phyloP scores from a whole-genome alignment of 768 basidiomycete species.

The Tylopilus vinaceipallidus region DNA sequence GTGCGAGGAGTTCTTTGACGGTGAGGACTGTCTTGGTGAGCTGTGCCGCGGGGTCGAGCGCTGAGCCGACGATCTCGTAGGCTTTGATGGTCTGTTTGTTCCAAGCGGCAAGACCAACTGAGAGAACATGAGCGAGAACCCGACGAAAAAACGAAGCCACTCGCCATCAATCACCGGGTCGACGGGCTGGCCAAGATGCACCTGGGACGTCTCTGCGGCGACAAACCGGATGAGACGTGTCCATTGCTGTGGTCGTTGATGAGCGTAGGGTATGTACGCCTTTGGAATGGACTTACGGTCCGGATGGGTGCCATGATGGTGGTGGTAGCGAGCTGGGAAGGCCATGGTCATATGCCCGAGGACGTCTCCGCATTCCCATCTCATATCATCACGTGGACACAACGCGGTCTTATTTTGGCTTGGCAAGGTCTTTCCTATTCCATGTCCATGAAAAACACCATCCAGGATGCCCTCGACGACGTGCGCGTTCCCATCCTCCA shows the following conservation, averaged over 20 bases:
- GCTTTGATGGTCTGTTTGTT: constrained; percentile 59
- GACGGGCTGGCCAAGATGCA: constrained; percentile 78
- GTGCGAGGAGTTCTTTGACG: constrained; percentile 67
- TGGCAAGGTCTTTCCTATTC: no score
- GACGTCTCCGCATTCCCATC: constrained; percentile 15
- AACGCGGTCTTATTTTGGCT: constrained; percentile 23
- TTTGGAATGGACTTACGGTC: constrained; percentile 41
- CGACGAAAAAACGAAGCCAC: not conserved
- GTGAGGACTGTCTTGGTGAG: constrained; percentile 64
- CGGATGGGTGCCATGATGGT: constrained; percentile 54
- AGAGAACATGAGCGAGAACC: not conserved
- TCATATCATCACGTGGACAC: constrained; percentile 31
- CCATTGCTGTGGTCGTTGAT: constrained; percentile 42
- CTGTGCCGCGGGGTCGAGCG: constrained; percentile 62
- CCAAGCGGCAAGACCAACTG: constrained; percentile 60
- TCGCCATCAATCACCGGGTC: constrained; percentile 64
- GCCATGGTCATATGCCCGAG: not conserved
- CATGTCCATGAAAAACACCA: constrained; percentile 40
- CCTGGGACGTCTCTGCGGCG: constrained; percentile 66
- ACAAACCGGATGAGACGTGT: constrained; percentile 80
- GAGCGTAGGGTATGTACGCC: not conserved
- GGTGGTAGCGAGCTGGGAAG: constrained; percentile 6
- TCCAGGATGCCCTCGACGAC: constrained; percentile 67
- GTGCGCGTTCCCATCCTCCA: constrained; percentile 38
- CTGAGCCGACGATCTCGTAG: constrained; percentile 69